Evolutionary conservation across 83 land plant species (phyloP).

Genomic region (Picea abies): DNA sequence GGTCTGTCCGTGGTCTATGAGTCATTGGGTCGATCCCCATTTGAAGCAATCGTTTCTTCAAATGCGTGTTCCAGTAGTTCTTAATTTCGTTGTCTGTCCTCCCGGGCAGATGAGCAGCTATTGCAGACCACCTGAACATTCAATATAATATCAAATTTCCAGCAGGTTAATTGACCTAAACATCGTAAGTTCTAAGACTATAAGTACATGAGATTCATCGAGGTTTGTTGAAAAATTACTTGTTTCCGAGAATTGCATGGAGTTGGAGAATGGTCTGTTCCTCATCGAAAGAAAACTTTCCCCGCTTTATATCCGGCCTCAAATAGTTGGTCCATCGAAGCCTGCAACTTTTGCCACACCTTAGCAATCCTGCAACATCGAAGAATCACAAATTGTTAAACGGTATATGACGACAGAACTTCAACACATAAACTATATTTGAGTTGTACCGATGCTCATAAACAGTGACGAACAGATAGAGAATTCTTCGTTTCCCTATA

Average conservation of each 20-base stretch:
- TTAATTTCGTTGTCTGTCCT: constrained; percentile 15
- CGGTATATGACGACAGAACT: background rate
- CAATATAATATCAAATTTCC: background rate
- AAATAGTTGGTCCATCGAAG: constrained; percentile 18
- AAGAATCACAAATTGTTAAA: background rate
- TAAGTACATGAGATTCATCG: background rate
- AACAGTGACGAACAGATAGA: too few relatives aligned
- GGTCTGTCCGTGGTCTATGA: constrained; percentile 15
- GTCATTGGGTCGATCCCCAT: constrained; percentile 20
- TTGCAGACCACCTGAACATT: constrained; percentile 17
- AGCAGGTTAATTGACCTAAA: background rate
- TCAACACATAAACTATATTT: too few relatives aligned
- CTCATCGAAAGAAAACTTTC: constrained; percentile 16
- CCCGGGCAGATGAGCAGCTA: constrained; percentile 11
- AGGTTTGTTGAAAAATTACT: background rate
- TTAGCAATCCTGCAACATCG: constrained; percentile 3
- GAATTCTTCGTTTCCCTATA: too few relatives aligned
- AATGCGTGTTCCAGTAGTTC: constrained; percentile 19
- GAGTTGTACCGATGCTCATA: too few relatives aligned
- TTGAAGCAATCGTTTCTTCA: constrained; percentile 19
- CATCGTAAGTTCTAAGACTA: too few relatives aligned
- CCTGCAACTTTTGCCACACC: constrained; percentile 17
- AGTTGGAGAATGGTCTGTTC: constrained; percentile 16
- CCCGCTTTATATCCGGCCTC: constrained; percentile 14
- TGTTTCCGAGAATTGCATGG: constrained; percentile 19